Evolutionary conservation across 2,329 filamentous ascomycete species (phyloP), one percentile per base, ranked within the genome.

Genomic region (Xylaria arbuscula): DNA sequence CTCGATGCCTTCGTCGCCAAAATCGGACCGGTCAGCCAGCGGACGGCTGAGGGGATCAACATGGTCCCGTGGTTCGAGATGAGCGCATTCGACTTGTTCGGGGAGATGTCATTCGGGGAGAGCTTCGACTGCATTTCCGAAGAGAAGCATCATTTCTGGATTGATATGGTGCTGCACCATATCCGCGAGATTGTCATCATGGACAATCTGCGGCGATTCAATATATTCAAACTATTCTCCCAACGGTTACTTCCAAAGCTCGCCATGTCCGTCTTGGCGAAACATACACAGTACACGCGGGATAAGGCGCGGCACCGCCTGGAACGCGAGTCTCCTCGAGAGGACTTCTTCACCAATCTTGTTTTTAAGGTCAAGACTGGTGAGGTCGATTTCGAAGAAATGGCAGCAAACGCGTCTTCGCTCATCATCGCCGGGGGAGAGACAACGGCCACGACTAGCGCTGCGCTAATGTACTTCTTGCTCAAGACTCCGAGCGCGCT

Each of bases 401-500:
- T 54, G 50, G 36, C 50, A 9, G 50, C 50, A 9, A 28, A 54
- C 22, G 50, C 13, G 1, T 54, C 50, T 6, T 34, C 50, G 7
- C 50, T 54, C n/a, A 51, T 22, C 4, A 36, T 84, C 38, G 84
- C 82, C 1, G 83, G 84, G 10, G 83, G 81, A 36, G 84, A 86
- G 67, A 86, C 84, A 0, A 84, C 83, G 3, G 82, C 83, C 1
- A 85, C 81, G 4, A 80, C 81, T 78, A 15, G 78, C 15, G 62
- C 78, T 1, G 75, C 74, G 3, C 69, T 76, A 5, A 74, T 78
- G 11, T 80, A 75, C 65, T 77, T 77, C 63, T 72, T 81, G 8
- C 63, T 73, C 38, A 73, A 73, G 3, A 75, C 76, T 62, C 77
- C 78, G 0, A 40, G 59, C 2, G 70, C 63, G 19, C 66, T 75